Evolutionary conservation across 169 alveolate genomes (phyloP), one percentile per base, ranked within the genome.

Genomic region (Eimeria praecox): DNA sequence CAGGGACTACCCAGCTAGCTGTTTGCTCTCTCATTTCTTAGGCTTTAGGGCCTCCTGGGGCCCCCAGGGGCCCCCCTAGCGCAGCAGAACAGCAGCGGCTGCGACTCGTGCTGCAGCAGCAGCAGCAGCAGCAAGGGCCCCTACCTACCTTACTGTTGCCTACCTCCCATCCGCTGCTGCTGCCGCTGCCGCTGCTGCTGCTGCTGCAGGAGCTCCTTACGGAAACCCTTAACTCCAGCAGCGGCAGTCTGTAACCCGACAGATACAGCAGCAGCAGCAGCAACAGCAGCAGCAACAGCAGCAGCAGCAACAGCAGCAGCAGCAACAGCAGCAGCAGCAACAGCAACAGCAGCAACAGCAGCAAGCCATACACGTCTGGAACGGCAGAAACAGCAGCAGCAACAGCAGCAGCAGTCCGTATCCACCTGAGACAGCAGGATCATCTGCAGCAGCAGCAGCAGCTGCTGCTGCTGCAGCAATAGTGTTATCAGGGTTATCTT

Each of bases 281-380:
- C 83, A 38, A 10, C 52, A 35, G 35, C 52, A n/a, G 83, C 83
- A 10, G 49, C 83, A 14, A 9, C 49, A 71, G 9, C 73, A 62
- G 73, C 73, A 71, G 83, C 52, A 71, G 49, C 49, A 30, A 24
- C 83, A 71, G 83, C 83, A 71, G 44, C 44, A 69, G 80, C 80
- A 69, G 83, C 83, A 71, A n/a, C 80, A 30, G 80, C 80, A 27
- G 80, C 83, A 35, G 83, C 83, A 12, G 49, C 52, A 35, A 52
- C 83, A 38, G 46, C 52, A 35, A 18, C 52, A n/a, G 83, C 83
- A 10, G 49, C 83, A 14, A 9, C 49, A 71, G 9, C 80, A 30
- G 80, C 80, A 27, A 49, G 59, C 59, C 59, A 49, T 12, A n/a
- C n/a, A n/a, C n/a, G n/a, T n/a, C n/a, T n/a, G n/a, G n/a, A n/a